Base-by-base conservation (phyloP, 2,329 filamentous ascomycete genomes). In the Elsinoe fawcettii region DNA sequence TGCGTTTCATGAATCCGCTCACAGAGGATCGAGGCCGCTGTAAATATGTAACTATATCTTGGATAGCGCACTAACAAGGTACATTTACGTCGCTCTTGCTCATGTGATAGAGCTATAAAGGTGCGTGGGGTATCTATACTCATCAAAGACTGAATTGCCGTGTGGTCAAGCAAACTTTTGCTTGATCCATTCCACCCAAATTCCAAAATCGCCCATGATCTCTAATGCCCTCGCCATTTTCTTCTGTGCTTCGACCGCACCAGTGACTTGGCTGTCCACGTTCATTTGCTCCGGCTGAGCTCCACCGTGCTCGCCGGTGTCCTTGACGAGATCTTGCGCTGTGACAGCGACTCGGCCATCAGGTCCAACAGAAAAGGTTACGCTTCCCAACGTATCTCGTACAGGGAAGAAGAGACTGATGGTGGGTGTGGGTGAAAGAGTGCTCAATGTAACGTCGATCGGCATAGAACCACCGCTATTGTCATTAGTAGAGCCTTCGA, bases 301-400 rank as follows among this genome's bases (percentile, higher is more conserved):
- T 9, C 22, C 55, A 43, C 60, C 59, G 22, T 34, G 37, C n/a
- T 51, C 46, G 2, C 46, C 51, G 23, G 44, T 27, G 43, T 44
- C 59, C 30, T 60, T 51, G 7, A 57, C 57, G 2, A 66, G 16
- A 61, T 57, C 85, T 63, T 86, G 81, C 22, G 80, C 77, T 2
- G 77, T 70, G 34, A 88, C 73, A 16, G 79, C 73, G 3, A 87
- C 75, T 12, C 79, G 73, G 3, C 80, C 85, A 57, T 85, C 83
- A 34, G 78, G 73, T 18, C 79, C 74, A 16, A 88, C 78, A 63
- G 82, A 80, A 11, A 87, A 64, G 23, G 76, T 76, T 22, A 87
- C 70, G 59, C 78, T 78, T 4, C 77, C 79, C 1, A 77, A 80
- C 32, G 66, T 69, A 67, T 25, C 75, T 74, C 4, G 77, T 75